Evolutionary conservation across 441 rosid genomes (phyloP).

Genomic region (Kokia cookei): DNA sequence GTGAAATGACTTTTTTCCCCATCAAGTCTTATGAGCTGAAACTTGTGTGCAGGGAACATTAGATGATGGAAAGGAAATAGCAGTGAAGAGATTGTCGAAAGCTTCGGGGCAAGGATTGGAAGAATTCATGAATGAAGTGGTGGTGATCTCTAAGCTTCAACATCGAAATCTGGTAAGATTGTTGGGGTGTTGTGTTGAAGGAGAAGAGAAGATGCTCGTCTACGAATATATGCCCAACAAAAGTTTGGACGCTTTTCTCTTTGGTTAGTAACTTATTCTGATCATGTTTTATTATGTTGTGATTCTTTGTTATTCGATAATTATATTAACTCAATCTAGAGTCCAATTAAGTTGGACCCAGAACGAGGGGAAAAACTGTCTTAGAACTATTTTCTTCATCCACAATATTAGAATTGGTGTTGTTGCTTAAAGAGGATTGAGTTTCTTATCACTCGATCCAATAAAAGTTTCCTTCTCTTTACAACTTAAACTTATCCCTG

Average conservation of each 20-base stretch:
- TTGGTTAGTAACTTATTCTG: not conserved
- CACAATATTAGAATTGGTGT: no score
- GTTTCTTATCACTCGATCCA: rapidly evolving
- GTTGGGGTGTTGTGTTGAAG: slow-evolving; percentile 26
- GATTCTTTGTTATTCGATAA: not conserved
- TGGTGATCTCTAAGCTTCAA: slow-evolving; percentile 28
- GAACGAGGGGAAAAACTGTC: no score
- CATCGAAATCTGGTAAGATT: slow-evolving; percentile 28
- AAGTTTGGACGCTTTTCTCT: slow-evolving; percentile 26
- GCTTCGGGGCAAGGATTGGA: slow-evolving; percentile 28
- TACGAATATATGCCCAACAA: slow-evolving; percentile 26
- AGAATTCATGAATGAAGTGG: slow-evolving; percentile 33
- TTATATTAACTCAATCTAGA: no score
- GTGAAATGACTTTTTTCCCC: not conserved
- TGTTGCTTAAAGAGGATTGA: no score
- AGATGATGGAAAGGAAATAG: slow-evolving; percentile 24
- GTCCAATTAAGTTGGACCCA: no score
- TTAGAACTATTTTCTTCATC: no score
- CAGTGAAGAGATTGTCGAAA: slow-evolving; percentile 29
- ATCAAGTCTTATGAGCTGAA: not conserved
- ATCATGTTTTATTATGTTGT: no score
- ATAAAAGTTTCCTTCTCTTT: no score
- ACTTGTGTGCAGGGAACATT: slow-evolving; percentile 12
- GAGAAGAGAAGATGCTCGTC: slow-evolving; percentile 25
- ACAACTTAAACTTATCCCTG: no score